These are phyloP conservation scores for Entomortierella lignicola DNA, from an alignment of 192 early-diverging fungal species.

Conservation along the genomic window DNA sequence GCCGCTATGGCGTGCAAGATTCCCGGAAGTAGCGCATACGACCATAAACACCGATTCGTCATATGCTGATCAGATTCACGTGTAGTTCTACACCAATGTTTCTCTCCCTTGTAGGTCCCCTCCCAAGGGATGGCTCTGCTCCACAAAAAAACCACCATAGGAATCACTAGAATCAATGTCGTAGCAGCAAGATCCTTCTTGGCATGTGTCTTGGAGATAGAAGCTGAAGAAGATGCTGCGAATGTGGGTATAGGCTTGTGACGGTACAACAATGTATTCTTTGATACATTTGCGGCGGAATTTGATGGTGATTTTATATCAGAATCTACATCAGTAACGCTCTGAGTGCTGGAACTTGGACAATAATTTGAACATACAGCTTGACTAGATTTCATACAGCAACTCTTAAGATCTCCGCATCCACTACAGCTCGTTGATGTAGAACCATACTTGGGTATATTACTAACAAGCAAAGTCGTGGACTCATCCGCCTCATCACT, in stretches of 20 bases:
- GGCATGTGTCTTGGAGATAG: slow-evolving; percentile 22
- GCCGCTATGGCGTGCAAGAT: slow-evolving; percentile 18
- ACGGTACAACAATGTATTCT: not conserved
- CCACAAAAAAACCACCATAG: slow-evolving; percentile 25
- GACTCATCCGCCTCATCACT: slow-evolving; percentile 2
- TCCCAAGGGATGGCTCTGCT: slow-evolving; percentile 31
- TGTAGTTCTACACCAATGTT: slow-evolving; percentile 35
- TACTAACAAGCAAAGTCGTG: slow-evolving; percentile 8
- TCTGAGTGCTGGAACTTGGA: slow-evolving; percentile 8
- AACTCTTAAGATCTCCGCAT: slow-evolving; percentile 5
- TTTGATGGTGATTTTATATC: not conserved
- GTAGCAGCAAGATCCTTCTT: slow-evolving; percentile 41
- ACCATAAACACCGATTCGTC: slow-evolving; percentile 46
- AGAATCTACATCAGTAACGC: not conserved
- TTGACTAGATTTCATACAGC: slow-evolving; percentile 13
- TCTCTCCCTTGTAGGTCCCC: slow-evolving; percentile 17
- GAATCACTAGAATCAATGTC: slow-evolving; percentile 20
- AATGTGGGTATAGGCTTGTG: slow-evolving; percentile 38
- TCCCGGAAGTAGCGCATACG: slow-evolving; percentile 30
- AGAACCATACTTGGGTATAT: slow-evolving; percentile 7
- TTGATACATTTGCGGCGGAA: not conserved
- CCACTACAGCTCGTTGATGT: not conserved
- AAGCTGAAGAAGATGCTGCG: not conserved
- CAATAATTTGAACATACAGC: slow-evolving; percentile 3
- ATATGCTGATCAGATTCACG: slow-evolving; percentile 16